Evolutionary conservation across 768 basidiomycete genomes (phyloP).

Genomic region (Collybiopsis luxurians): DNA sequence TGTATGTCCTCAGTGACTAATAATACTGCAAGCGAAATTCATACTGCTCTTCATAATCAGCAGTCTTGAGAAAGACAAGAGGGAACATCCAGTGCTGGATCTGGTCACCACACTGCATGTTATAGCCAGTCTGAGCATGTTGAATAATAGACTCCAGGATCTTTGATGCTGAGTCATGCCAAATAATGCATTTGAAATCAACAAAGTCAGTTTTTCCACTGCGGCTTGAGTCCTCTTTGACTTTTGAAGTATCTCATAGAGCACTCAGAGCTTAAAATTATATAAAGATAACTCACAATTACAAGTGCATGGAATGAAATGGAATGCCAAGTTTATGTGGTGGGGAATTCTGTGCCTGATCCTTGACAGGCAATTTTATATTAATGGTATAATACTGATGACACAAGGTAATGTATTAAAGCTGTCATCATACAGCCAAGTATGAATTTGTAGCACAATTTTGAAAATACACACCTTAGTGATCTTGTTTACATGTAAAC

Average conservation of each 20-base stretch:
- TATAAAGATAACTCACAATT: conserved; percentile 22
- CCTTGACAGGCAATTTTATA: no score
- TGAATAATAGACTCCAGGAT: conserved; percentile 24
- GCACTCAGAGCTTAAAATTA: background rate
- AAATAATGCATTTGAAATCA: conserved; percentile 31
- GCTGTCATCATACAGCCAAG: no score
- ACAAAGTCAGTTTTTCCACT: conserved; percentile 26
- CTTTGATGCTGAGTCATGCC: conserved; percentile 33
- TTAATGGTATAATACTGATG: no score
- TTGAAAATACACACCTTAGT: no score
- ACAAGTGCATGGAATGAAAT: no score
- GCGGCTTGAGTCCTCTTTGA: conserved; percentile 27
- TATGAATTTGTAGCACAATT: no score
- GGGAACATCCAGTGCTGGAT: conserved; percentile 28
- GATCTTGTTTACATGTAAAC: no score
- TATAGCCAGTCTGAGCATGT: conserved; percentile 18
- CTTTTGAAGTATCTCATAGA: conserved; percentile 16
- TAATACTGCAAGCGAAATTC: background rate
- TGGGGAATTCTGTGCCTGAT: no score
- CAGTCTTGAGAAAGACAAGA: conserved; percentile 17
- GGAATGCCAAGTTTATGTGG: no score
- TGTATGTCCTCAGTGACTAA: background rate
- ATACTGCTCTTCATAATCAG: conserved; percentile 27
- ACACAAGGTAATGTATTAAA: no score
- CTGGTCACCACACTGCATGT: conserved; percentile 24